Conservation (phyloP, 176 grass and related monocot genomes). For the Aegilops sharonensis region DNA sequence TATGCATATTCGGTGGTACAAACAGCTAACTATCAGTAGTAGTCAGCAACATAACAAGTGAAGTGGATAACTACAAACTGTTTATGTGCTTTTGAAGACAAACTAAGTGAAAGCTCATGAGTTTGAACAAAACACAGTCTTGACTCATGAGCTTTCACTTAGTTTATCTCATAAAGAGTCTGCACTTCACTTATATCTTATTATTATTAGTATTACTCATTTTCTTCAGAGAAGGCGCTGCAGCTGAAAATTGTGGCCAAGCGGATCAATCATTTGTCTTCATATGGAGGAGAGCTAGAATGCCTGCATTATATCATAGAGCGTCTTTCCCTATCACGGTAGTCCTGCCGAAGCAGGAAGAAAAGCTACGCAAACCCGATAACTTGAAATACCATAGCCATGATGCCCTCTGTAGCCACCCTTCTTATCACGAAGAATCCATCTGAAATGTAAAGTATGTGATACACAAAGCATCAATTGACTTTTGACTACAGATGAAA, state of each 20-base stretch:
- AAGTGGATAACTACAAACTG: background rate
- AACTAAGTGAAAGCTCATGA: background rate
- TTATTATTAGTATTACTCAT: background rate
- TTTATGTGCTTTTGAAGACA: background rate
- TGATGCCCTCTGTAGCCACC: background rate
- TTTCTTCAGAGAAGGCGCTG: background rate
- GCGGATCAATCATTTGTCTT: background rate
- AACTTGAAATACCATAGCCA: background rate
- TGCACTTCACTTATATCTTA: no score
- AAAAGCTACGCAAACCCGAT: slow-evolving; percentile 14
- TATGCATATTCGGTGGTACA: background rate
- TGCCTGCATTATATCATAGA: background rate
- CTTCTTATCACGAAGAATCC: background rate
- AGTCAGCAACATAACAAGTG: background rate
- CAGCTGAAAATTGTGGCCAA: background rate
- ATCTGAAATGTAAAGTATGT: background rate
- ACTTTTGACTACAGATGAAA: background rate
- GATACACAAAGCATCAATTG: background rate
- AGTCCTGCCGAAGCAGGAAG: slow-evolving; percentile 27
- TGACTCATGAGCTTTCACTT: no score
- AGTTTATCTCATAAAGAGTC: no score
- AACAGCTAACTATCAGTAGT: background rate
- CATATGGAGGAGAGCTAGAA: background rate
- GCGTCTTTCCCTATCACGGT: background rate
- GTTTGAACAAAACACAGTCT: background rate